phyloP scores from a whole-genome alignment of 306 rosid genomes.

The Gastrolobium bilobum region DNA sequence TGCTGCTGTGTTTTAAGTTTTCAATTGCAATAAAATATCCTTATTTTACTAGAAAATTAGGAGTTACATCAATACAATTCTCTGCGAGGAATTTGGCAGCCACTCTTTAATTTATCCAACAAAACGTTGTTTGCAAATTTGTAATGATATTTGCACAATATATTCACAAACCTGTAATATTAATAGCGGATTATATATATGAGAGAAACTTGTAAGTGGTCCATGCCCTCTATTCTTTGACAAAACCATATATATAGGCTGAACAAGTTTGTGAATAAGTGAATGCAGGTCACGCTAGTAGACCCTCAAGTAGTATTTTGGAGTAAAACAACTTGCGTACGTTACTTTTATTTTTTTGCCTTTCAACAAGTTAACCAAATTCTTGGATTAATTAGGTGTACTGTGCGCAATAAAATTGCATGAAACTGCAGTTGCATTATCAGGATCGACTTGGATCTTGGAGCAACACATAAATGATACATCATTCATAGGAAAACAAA shows the following conservation, averaged over 20 bases:
- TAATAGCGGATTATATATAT: not conserved
- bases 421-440: slow-evolving; percentile 36
- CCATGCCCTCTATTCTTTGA: not conserved
- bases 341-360: not conserved
- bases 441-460: slow-evolving; percentile 10
- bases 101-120: not conserved
- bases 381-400: slow-evolving; percentile 18
- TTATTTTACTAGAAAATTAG: not conserved
- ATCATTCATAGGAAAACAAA: slow-evolving; percentile 55
- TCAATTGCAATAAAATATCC: slow-evolving; percentile 3
- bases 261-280: not conserved
- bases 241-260: not conserved
- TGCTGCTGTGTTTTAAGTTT: not conserved
- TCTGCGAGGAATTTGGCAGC: not conserved
- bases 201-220: slow-evolving; percentile 2
- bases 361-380: not conserved
- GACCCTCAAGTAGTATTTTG: slow-evolving; percentile 13
- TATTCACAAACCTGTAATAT: not conserved
- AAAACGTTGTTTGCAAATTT: slow-evolving; percentile 3
- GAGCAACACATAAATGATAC: slow-evolving; percentile 46
- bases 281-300: slow-evolving; percentile 10
- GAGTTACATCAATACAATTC: not conserved
- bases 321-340: not conserved
- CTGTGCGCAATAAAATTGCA: not conserved
- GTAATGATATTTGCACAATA: not conserved